Percentiles rank a stretch among this genome's conserved stretches.
phyloP scores from a whole-genome alignment of 2,329 filamentous ascomycete species.

The Exserohilum rostratum region DNA sequence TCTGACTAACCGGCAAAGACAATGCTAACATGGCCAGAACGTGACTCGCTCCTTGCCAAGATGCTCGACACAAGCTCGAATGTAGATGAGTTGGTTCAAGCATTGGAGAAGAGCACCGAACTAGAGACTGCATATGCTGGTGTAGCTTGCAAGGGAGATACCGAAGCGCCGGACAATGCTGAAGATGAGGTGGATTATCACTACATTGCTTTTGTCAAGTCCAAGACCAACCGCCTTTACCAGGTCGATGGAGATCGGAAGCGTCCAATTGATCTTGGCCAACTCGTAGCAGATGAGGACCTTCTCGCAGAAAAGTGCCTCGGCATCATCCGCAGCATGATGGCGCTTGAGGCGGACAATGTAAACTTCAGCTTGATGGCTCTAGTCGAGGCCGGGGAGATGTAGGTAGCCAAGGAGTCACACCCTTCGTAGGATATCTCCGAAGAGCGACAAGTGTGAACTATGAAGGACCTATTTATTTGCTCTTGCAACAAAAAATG shows the following conservation, averaged over 20 bases:
- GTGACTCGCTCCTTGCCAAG: conserved; percentile 16
- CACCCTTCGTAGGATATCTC: conserved; percentile 52
- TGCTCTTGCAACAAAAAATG: conserved; percentile 55
- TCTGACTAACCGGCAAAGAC: too few species aligned
- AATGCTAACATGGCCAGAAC: conserved; percentile 14
- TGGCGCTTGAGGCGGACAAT: conserved; percentile 23
- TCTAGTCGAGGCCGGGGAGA: conserved; percentile 24
- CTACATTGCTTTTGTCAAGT: conserved; percentile 43
- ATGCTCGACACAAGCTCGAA: conserved; percentile 16
- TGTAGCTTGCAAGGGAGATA: conserved; percentile 34
- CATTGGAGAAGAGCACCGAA: conserved; percentile 28
- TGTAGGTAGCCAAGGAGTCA: conserved; percentile 62
- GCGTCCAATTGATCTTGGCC: conserved; percentile 39
- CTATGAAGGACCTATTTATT: conserved; percentile 59
- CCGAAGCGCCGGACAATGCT: conserved; percentile 30
- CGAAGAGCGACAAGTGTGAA: conserved; percentile 59
- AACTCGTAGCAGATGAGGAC: conserved; percentile 25
- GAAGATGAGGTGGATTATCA: conserved; percentile 46
- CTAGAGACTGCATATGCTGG: conserved; percentile 37
- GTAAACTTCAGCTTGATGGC: conserved; percentile 42
- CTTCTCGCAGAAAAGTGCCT: conserved; percentile 29
- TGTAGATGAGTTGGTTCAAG: conserved; percentile 19
- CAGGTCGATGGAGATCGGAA: conserved; percentile 42
- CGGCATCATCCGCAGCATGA: conserved; percentile 28
- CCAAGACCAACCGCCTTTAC: conserved; percentile 31